Evolutionary conservation across 495 filamentous ascomycete genomes (phyloP), one percentile per base, ranked within the genome.

Genomic region (Chaetomium tenue): DNA sequence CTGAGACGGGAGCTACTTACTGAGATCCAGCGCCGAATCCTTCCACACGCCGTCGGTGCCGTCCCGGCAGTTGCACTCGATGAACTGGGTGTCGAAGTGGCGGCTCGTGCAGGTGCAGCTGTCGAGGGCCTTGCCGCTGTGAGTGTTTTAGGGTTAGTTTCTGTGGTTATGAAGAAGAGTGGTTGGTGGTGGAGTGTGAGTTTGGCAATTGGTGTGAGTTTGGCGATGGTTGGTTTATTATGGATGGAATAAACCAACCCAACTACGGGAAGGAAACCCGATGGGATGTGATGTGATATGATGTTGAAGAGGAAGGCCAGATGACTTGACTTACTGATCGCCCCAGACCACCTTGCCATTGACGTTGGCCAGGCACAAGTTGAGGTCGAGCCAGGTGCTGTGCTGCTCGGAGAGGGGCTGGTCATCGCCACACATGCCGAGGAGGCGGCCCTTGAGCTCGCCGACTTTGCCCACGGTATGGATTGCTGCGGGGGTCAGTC

Each of bases 71-170:
- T 44, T 4, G 39, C 55, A 58, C 20, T 44, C 39, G 13, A 58
- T 42, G 20, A 12, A 58, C 55, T 58, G 37, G 20, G 55, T 44
- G 16, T 58, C 55, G 22, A 58, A 58, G 13, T 25, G 3, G n/a
- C 55, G 55, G 22, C 55, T 58, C 11, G 15, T 4, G 55, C 55
- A 58, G 55, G 25, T 28, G 26, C 22, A 11, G 55, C 55, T 23
- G 37, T 9, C n/a, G n/a, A 61, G 40, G 46, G 59, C 59, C 13
- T 52, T 52, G 30, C 59, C 59, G 6, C 59, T 61, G 59, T 20
- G 22, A 1, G 9, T 12, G 39, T 40, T 12, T 40, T 9, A 40
- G 9, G 4, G 2, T 15, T 9, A 15, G 9, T 40, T 40, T 4
- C 9, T 40, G 23, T 48, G 1, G 50, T 51, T 47, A 30, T 30